These are phyloP conservation scores for Citrullus mucosospermus DNA, from an alignment of 306 rosid species.

Conservation along the genomic window DNA sequence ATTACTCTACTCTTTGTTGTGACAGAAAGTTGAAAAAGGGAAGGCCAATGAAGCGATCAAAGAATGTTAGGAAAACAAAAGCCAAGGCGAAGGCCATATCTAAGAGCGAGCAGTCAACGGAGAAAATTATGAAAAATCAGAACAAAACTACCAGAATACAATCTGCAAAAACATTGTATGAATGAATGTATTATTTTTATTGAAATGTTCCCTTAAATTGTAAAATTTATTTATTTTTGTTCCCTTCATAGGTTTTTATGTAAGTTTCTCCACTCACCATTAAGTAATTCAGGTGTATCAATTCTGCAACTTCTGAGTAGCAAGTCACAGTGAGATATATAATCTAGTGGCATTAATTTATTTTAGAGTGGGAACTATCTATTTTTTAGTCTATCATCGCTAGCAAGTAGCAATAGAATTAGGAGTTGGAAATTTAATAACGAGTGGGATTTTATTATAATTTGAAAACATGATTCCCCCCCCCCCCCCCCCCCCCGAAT, in stretches of 20 bases:
- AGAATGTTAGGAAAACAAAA: conserved; percentile 56
- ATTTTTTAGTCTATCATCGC: too few species aligned
- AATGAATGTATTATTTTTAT: not conserved
- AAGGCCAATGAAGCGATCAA: conserved; percentile 74
- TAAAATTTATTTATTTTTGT: not conserved
- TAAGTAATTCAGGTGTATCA: not conserved
- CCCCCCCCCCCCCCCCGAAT: too few species aligned
- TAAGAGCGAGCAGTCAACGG: conserved; percentile 33
- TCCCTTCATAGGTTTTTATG: not conserved
- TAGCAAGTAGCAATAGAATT: too few species aligned
- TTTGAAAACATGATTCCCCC: too few species aligned
- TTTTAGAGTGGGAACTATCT: too few species aligned
- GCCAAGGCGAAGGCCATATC: conserved; percentile 59
- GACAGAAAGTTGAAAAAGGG: conserved; percentile 67
- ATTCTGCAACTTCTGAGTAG: too few species aligned
- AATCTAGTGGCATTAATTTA: too few species aligned
- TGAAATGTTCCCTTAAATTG: not conserved
- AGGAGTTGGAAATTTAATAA: too few species aligned
- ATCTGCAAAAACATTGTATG: conserved; percentile 69
- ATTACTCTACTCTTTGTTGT: not conserved
- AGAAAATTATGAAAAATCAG: conserved; percentile 46
- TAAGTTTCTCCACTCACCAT: not conserved
- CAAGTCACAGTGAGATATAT: too few species aligned
- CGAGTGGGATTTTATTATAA: too few species aligned
- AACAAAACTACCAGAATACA: conserved; percentile 51